Conservation (phyloP, 2,329 filamentous ascomycete species). For the Botrytis squamosa region DNA sequence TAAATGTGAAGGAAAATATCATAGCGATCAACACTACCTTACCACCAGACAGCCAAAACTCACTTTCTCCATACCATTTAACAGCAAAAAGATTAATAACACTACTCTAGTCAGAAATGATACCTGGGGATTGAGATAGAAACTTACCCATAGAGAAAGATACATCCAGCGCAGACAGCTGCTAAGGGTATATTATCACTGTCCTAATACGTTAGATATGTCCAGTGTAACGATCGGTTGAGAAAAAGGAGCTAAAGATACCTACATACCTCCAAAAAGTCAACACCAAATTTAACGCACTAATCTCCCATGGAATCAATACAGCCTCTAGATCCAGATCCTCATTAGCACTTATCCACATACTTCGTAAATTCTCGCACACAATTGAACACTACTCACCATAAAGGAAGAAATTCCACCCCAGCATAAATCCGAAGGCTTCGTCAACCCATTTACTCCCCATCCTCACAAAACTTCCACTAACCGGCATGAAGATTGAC, state of each 20-base stretch:
- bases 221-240: background rate
- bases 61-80: conserved; percentile 66
- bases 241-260: background rate
- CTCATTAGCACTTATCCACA: background rate
- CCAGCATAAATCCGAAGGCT: conserved; percentile 53
- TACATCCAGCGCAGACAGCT: conserved; percentile 41
- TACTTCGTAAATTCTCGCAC: background rate
- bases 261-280: conserved; percentile 44
- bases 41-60: conserved; percentile 61
- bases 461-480: conserved; percentile 53
- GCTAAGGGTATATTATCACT: conserved; percentile 41
- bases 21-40: conserved; percentile 48
- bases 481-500: conserved; percentile 55
- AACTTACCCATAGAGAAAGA: conserved; percentile 51
- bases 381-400: conserved; percentile 31
- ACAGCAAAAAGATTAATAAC: conserved; percentile 64
- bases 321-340: conserved; percentile 24
- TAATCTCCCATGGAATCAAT: conserved; percentile 41
- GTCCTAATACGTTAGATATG: background rate
- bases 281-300: conserved; percentile 44
- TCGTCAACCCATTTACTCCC: conserved; percentile 55
- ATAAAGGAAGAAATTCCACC: conserved; percentile 64
- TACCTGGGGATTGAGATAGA: background rate
- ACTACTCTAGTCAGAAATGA: conserved; percentile 36
- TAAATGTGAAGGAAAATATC: conserved; percentile 63